These are phyloP conservation scores for Coniferiporia sulphurascens DNA, from an alignment of 1,284 basidiomycete genomes.

Conservation along the genomic window DNA sequence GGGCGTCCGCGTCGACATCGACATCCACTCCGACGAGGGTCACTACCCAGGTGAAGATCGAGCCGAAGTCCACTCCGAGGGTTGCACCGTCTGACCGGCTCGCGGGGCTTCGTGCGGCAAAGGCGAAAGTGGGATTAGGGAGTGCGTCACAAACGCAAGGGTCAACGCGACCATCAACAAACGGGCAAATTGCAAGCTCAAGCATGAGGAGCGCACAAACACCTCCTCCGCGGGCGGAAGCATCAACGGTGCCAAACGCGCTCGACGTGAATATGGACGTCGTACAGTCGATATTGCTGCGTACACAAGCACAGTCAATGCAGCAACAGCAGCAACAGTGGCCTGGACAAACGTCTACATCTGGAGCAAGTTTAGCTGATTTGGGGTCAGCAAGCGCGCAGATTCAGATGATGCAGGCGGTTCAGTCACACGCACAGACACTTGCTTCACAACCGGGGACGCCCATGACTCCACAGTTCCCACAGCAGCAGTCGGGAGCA, in stretches of 20 bases:
- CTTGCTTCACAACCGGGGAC: not conserved
- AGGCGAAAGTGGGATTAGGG: conserved; percentile 1
- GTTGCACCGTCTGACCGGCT: not conserved
- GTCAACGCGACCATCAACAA: conserved; percentile 5
- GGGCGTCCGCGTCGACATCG: not conserved
- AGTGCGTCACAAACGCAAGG: not conserved
- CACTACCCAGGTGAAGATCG: not conserved
- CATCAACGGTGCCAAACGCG: not conserved
- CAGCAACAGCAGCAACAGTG: conserved; percentile 4
- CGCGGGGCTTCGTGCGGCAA: conserved; percentile 5
- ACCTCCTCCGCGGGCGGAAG: not conserved
- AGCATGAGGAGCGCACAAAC: not conserved
- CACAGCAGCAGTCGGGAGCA: not conserved
- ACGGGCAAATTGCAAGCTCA: not conserved
- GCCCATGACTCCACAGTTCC: not conserved
- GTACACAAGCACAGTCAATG: not conserved
- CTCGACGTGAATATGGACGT: not conserved
- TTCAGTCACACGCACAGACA: not conserved
- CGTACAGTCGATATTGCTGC: not conserved
- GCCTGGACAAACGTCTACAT: not conserved
- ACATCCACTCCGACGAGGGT: not conserved
- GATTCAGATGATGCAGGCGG: not conserved
- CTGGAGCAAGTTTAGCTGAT: not conserved
- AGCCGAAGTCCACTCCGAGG: not conserved
- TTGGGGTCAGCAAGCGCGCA: not conserved